Evolutionary conservation across 192 early-diverging fungal genomes (phyloP).

Genomic region (Coemansia sp.): DNA sequence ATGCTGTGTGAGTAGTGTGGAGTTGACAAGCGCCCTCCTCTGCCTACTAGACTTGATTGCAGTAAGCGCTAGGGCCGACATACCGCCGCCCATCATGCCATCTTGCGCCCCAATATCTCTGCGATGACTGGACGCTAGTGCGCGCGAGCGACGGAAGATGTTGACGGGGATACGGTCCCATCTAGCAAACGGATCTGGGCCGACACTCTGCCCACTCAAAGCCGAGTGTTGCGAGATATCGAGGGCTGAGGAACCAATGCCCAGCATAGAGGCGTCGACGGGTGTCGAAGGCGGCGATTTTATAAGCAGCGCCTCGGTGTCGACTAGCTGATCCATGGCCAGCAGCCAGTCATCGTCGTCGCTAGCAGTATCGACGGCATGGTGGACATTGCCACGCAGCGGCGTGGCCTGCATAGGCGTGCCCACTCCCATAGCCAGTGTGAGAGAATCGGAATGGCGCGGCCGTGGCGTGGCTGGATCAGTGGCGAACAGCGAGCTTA

Average conservation of each 20-base stretch:
- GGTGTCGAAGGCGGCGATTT: constrained; percentile 52
- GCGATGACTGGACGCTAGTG: constrained; percentile 35
- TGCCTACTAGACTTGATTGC: constrained; percentile 54
- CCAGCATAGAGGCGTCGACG: constrained; percentile 12
- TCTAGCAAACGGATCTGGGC: constrained; percentile 35
- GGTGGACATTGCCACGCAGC: constrained; percentile 6
- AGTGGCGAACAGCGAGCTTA: constrained; percentile 17
- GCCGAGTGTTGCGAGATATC: background rate
- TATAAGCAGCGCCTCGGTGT: constrained; percentile 50
- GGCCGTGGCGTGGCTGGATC: constrained; percentile 9
- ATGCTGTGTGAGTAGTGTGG: constrained; percentile 52
- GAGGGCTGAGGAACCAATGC: background rate
- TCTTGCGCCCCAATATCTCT: constrained; percentile 20
- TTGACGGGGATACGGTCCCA: constrained; percentile 58
- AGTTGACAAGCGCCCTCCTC: constrained; percentile 43
- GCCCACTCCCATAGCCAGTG: constrained; percentile 29
- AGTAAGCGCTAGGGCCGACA: constrained; percentile 49
- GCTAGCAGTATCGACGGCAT: constrained; percentile 5
- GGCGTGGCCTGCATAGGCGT: constrained; percentile 27
- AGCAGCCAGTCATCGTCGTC: constrained; percentile 43
- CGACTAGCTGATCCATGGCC: constrained; percentile 53
- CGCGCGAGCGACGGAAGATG: constrained; percentile 55
- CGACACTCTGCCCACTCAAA: background rate
- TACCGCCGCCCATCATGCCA: constrained; percentile 23
- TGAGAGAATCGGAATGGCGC: background rate